A percentile compares a stretch with the other conserved stretches of the same genome.
These are phyloP conservation scores for Colletotrichum ledebouriae DNA, from an alignment of 2,329 filamentous ascomycete genomes.

Conservation along the genomic window DNA sequence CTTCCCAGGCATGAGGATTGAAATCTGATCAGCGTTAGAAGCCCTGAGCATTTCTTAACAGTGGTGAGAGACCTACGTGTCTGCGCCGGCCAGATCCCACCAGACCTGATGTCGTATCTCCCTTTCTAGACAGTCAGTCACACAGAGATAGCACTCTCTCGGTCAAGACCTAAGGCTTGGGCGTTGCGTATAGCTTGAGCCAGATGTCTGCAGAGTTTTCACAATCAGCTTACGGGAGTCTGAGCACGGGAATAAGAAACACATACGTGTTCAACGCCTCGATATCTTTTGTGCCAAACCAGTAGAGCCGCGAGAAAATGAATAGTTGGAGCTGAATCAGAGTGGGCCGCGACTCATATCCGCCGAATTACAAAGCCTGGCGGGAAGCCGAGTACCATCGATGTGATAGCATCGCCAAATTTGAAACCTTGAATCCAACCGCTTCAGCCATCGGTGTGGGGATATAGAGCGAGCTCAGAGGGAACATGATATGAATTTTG, in stretches of 20 bases:
- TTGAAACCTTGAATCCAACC: conserved; percentile 44
- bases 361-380: conserved; percentile 48
- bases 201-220: neutral
- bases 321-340: conserved; percentile 44
- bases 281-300: conserved; percentile 50
- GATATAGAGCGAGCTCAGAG: too few species aligned
- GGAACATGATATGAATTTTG: too few species aligned
- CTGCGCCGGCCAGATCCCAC: neutral
- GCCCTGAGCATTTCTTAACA: too few species aligned
- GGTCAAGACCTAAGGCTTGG: neutral
- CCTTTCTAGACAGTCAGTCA: neutral
- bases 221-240: neutral
- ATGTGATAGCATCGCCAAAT: conserved; percentile 43
- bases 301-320: conserved; percentile 47
- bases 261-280: conserved; percentile 51
- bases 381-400: conserved; percentile 48
- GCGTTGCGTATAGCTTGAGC: neutral
- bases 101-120: neutral
- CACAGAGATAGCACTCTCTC: neutral
- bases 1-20: conserved; percentile 1
- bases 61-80: neutral
- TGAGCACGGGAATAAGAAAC: neutral
- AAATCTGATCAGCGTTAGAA: neutral
- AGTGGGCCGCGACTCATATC: conserved; percentile 47
- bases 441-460: conserved; percentile 43